A percentile compares a stretch with the other conserved stretches of the same genome.
phyloP scores from a whole-genome alignment of 1,284 basidiomycete genomes.

The Singerocomus inundabilis region DNA sequence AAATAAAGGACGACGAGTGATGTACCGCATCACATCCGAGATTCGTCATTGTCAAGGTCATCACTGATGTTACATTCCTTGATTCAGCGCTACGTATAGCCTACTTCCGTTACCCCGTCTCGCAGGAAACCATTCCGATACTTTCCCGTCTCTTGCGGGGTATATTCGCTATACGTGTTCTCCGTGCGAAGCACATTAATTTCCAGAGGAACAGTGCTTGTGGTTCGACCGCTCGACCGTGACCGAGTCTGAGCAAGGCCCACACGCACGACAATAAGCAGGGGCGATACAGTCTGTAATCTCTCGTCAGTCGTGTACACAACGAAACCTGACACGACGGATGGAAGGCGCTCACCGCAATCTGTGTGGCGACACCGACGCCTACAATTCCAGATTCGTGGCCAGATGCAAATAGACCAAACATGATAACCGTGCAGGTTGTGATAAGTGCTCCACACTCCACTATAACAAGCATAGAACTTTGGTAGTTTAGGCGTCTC shows the following conservation, averaged over 20 bases:
- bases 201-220: constrained; percentile 5
- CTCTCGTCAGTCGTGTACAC: neutral
- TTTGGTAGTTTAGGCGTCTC: constrained; percentile 11
- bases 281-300: constrained; percentile 17
- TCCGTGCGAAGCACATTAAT: constrained; percentile 5
- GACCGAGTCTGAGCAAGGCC: constrained; percentile 7
- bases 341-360: constrained; percentile 12
- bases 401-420: constrained; percentile 14
- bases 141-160: constrained; percentile 1
- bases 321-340: neutral
- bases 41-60: neutral
- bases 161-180: neutral
- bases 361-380: constrained; percentile 19
- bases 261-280: constrained; percentile 21
- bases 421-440: constrained; percentile 20
- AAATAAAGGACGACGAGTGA: neutral
- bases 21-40: neutral
- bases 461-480: constrained; percentile 15
- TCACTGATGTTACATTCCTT: neutral
- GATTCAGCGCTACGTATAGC: neutral
- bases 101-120: neutral
- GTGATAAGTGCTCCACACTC: constrained; percentile 26
- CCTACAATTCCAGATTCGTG: constrained; percentile 15
- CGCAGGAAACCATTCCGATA: too few relatives aligned
- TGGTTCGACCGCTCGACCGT: neutral